Evolutionary conservation across 805 yeast genomes (phyloP), one percentile per base, ranked within the genome.

Genomic region (Starmerella bombicola): DNA sequence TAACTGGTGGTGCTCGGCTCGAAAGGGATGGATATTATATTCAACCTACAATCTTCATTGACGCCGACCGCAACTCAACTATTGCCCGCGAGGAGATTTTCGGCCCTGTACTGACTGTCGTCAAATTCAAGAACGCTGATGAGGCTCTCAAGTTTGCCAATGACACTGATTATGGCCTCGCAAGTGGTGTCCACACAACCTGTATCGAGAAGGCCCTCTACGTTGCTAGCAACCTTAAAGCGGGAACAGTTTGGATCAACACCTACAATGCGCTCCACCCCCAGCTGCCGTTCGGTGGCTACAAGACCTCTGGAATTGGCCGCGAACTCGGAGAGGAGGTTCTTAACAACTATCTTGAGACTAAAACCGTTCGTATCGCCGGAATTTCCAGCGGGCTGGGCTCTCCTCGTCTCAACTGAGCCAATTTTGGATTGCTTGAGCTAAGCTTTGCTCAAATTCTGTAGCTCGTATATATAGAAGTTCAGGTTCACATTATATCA

Each of bases 81-180:
- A 72, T 83, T 37, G 79, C 77, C 42, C 68, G 69, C 49, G 93
- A 83, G 60, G 94, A 83, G 62, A 81, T 83, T 43, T 83, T 83
- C 59, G 94, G 94, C 16, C 94, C 94, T 13, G 94, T 83, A 25
- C 83, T 78, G 20, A 67, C 75, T 6, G 66, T 79, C 26, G 73
- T 78, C 42, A 73, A 71, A 59, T 83, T 83, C 63, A 56, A 64
- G 28, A 64, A 75, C 23, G 79, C 75, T 49, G 78, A 73, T 37
- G 86, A 82, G 48, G 93, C 74, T 4, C 48, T 83, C 21, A 63
- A 59, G 46, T 68, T 67, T 45, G 93, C 93, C 50, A 83, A 83
- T 59, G 73, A 71, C 52, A 69, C 84, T 9, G 69, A 68, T 38
- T 83, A 81, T 56, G 94, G 94, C 5, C 71, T 83, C 42, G 93